Evolutionary conservation across 2,329 filamentous ascomycete species (phyloP), one percentile per base, ranked within the genome.

Genomic region (Cadophora gregata): DNA sequence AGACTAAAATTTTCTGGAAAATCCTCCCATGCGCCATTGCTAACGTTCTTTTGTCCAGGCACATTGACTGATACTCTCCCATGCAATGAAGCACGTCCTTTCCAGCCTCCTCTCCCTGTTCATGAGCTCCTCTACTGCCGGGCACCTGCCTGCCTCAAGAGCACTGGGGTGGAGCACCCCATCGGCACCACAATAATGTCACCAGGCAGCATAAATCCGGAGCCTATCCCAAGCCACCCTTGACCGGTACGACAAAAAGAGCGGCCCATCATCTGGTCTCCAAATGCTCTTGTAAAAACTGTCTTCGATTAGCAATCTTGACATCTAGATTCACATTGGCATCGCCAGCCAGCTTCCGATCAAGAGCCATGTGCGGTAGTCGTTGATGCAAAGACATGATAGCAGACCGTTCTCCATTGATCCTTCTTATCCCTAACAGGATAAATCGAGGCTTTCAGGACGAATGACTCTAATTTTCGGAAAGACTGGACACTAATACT

Each of bases 191-290:
- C 25, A n/a, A 60, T 24, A 45, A 47, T 29, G 29, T 60, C 58
- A 4, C 58, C 36, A 16, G 58, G n/a, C 58, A 60, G 16, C 33
- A 60, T 47, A 9, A 47, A 45, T 2, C 58, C 58, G 6, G 38
- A 42, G n/a, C 58, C 58, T 14, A 60, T 42, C 10, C 58, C 58
- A 60, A 60, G 24, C 38, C 24, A 6, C 6, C 33, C 36, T 9
- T 47, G n/a, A 8, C 24, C 24, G 8, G 58, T 42, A 47, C 36
- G 33, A n/a, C 36, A 60, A n/a, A 42, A 60, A 29, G 24, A 45
- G 16, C 58, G 55, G 7, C 55, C 55, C 55, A 59, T 59, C 55
- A 59, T 59, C 36, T 38, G 55, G 42, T 58, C 53, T 2, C 29
- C 56, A 59, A 38, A 16, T 59, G 56, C 33, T 59, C 45, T 16